Evolutionary conservation across 331 rosid genomes (phyloP), one percentile per base, ranked within the genome.

Genomic region (Phaseolus coccineus): DNA sequence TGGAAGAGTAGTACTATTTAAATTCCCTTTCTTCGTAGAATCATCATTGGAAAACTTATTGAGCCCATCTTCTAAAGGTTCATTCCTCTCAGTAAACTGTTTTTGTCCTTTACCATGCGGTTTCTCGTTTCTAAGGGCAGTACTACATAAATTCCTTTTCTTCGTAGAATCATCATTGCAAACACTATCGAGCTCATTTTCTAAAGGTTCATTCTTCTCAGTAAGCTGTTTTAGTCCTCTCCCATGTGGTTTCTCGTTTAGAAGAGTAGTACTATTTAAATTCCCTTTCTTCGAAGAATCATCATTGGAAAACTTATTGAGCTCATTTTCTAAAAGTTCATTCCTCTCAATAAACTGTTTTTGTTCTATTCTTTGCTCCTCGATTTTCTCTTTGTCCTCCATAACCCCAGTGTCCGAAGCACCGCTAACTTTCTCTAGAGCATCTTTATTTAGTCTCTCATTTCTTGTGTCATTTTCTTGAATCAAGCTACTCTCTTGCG

Each of bases 31-130:
- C 72, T 63, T 81, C 55, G 76, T 52, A 79, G 73, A 79, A 77
- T 84, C 74, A 19, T 87, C 81, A 16, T 79, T 86, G 56, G 85
- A 80, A 35, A 69, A 52, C 70, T 85, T 78, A 19, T 73, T 35
- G 5, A 14, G 64, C 72, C 85, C 84, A 74, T 77, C 83, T 62
- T 87, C 88, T 52, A 52, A 58, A 62, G 8, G 12, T 40, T 46
- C 74, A 59, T 74, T 61, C 58, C 64, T 69, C 28, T 13, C 27
- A 16, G 58, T 74, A 52, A 75, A 52, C 37, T 69, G 81, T 53
- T 75, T 33, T 69, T 46, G 65, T 73, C 19, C 81, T 61, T 73
- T 77, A 47, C 50, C 85, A 53, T 73, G 82, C 74, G 84, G 46
- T 1, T 66, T 68, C 82, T 79, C 73, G 40, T 81, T 65, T 13